Evolutionary conservation across 2,329 filamentous ascomycete genomes (phyloP), one percentile per base, ranked within the genome.

Genomic region (Talaromyces sp.): DNA sequence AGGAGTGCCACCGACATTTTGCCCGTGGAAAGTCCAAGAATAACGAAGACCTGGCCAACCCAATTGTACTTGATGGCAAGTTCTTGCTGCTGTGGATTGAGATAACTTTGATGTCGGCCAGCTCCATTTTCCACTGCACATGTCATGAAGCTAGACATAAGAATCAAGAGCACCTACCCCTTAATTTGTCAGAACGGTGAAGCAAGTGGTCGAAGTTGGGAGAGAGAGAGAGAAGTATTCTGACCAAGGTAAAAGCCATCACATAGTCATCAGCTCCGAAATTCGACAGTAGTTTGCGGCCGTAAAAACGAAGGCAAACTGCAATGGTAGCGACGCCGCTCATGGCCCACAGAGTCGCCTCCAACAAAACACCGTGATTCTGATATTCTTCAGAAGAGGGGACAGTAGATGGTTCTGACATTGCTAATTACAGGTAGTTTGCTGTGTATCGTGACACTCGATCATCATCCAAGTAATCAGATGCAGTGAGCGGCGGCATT

Each of bases 71-170:
- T 44, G 57, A 46, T 44, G 37, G 31, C 37, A 35, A 39, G 31
- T 18, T n/a, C 8, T 9, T 23, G 37, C 16, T 60, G 39, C 31
- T 46, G 23, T 12, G 57, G 18, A 35, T 37, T 60, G 2, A 60
- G 16, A 50, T 16, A 46, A 37, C 50, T 21, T 23, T 25, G 31
- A 21, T 60, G 57, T 23, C 44, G 21, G 40, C 31, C 35, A 31
- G 18, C 57, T 23, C 57, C 57, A 48, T 42, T 37, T 9, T 37
- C 14, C 9, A 31, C 39, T 35, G 18, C 14, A 11, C 50, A 44
- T 46, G 57, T 60, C 31, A 60, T 35, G 25, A 60, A 60, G 39
- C 31, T 33, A 23, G 57, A 42, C 57, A 60, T 50, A 23, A 31
- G 8, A 37, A 48, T 28, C n/a, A 60, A 60, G 12, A 60, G 16